Evolutionary conservation across 768 basidiomycete genomes (phyloP).

Genomic region (Pleurotus citrinopileatus): DNA sequence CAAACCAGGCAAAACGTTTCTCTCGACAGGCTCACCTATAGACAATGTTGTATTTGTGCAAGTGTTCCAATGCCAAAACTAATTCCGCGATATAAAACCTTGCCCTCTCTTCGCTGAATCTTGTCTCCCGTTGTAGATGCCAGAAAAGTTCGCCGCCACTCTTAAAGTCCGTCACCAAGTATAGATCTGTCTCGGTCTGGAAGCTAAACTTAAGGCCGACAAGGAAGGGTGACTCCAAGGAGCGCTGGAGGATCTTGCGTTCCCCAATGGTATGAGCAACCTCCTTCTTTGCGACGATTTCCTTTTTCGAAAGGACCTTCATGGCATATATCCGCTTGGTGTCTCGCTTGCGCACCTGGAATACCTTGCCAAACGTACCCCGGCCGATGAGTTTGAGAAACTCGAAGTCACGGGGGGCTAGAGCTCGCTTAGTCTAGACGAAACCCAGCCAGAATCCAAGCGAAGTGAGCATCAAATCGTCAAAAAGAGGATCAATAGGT

Average conservation of each 20-base stretch:
- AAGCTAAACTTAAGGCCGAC: slow-evolving; percentile 98
- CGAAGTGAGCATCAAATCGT: not conserved
- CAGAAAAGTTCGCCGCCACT: slow-evolving; percentile 98
- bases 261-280: slow-evolving; percentile 99
- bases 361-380: slow-evolving; percentile 97
- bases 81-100: slow-evolving; percentile 97
- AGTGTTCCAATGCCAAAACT: slow-evolving; percentile 90
- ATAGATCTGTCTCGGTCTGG: slow-evolving; percentile 93
- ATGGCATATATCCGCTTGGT: slow-evolving; percentile 99
- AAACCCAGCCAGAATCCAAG: slow-evolving; percentile 12
- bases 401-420: slow-evolving; percentile 96
- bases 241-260: slow-evolving; percentile 95
- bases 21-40: slow-evolving; percentile 81
- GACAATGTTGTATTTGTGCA: slow-evolving; percentile 97
- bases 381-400: slow-evolving; percentile 98
- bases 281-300: slow-evolving; percentile 98
- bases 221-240: slow-evolving; percentile 92
- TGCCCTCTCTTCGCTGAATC: slow-evolving; percentile 91
- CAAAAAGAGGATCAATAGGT: slow-evolving; percentile 7
- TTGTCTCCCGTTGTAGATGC: slow-evolving; percentile 94
- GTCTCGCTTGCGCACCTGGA: slow-evolving; percentile 97
- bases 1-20: too few species aligned
- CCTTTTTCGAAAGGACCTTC: slow-evolving; percentile 98
- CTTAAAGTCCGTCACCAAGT: slow-evolving; percentile 98
- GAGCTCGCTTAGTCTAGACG: slow-evolving; percentile 72